A percentile compares a stretch with the other conserved stretches of the same genome.
phyloP scores from a whole-genome alignment of 2,329 filamentous ascomycete genomes.

The Exophiala sp. region DNA sequence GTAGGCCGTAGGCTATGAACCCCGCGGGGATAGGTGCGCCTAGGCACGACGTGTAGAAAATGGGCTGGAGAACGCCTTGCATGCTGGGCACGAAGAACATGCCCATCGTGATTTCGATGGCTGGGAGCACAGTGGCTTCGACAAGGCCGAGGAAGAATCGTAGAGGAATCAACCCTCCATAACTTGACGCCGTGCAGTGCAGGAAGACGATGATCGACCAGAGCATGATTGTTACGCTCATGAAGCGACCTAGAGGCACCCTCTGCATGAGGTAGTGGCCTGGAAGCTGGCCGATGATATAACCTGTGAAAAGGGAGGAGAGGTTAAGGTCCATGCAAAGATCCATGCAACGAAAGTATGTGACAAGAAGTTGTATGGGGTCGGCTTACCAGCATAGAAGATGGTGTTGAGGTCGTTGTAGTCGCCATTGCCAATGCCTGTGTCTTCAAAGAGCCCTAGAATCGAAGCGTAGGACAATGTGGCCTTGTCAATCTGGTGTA shows the following conservation, averaged over 20 bases:
- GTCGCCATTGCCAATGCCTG: conserved; percentile 34
- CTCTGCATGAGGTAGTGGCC: conserved; percentile 41
- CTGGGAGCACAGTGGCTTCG: conserved; percentile 52
- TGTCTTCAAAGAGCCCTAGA: conserved; percentile 41
- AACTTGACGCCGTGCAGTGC: conserved; percentile 36
- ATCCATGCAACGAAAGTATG: no score
- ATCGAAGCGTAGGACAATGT: conserved; percentile 40
- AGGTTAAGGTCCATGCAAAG: no score
- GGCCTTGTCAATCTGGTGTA: conserved; percentile 37
- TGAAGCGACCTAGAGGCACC: conserved; percentile 37
- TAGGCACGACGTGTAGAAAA: conserved; percentile 38
- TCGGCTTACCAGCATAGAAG: conserved; percentile 36
- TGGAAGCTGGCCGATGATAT: conserved; percentile 36
- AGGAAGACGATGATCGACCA: conserved; percentile 38
- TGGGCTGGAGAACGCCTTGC: conserved; percentile 30
- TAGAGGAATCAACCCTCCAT: conserved; percentile 45
- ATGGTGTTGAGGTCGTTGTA: conserved; percentile 42
- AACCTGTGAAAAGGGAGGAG: conserved; percentile 33
- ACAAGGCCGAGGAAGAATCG: conserved; percentile 52
- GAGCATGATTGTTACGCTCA: conserved; percentile 29
- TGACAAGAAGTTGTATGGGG: background rate
- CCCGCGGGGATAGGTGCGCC: conserved; percentile 38
- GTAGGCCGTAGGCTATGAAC: conserved; percentile 40
- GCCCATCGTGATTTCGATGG: conserved; percentile 41
- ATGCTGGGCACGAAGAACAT: conserved; percentile 41